Conservation (phyloP, 2,329 filamentous ascomycete genomes). For the Nothomitra cinnamomea region DNA sequence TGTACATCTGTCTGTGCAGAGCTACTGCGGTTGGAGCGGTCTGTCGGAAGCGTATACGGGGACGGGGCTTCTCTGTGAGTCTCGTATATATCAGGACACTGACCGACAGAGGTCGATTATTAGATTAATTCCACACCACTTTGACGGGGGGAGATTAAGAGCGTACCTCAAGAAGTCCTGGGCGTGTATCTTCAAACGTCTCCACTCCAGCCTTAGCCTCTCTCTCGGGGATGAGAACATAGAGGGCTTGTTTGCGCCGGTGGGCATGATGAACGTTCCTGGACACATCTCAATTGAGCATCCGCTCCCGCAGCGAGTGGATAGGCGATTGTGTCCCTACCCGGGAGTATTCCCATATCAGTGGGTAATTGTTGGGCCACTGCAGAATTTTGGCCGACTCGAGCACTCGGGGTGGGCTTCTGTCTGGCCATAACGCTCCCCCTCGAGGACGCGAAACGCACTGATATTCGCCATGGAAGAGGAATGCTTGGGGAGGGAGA, state of each 20-base stretch:
- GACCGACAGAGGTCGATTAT: background rate
- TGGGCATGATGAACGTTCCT: constrained; percentile 23
- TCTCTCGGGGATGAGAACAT: constrained; percentile 13
- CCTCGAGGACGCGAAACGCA: constrained; percentile 6
- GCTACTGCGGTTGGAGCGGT: constrained; percentile 37
- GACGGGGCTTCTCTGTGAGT: constrained; percentile 18
- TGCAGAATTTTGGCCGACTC: background rate
- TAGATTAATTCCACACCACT: background rate
- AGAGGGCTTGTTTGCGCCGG: constrained; percentile 16
- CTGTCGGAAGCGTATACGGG: constrained; percentile 25
- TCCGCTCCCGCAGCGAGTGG: background rate
- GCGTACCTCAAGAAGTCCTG: constrained; percentile 12
- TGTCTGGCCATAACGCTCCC: constrained; percentile 12
- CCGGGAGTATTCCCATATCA: constrained; percentile 10
- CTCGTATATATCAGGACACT: constrained; percentile 10
- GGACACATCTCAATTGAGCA: background rate
- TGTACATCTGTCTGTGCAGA: constrained; percentile 44
- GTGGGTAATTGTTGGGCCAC: constrained; percentile 6
- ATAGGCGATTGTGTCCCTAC: constrained; percentile 2
- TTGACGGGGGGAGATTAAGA: background rate
- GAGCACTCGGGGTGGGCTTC: constrained; percentile 4
- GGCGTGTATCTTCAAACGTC: constrained; percentile 11
- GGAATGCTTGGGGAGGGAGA: background rate
- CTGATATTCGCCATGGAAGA: constrained; percentile 2
- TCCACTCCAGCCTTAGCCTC: constrained; percentile 16